A percentile compares a stretch with the other conserved stretches of the same genome.
Conservation (phyloP, 208 protist genomes). For the Vickermania ingenoplastis region DNA sequence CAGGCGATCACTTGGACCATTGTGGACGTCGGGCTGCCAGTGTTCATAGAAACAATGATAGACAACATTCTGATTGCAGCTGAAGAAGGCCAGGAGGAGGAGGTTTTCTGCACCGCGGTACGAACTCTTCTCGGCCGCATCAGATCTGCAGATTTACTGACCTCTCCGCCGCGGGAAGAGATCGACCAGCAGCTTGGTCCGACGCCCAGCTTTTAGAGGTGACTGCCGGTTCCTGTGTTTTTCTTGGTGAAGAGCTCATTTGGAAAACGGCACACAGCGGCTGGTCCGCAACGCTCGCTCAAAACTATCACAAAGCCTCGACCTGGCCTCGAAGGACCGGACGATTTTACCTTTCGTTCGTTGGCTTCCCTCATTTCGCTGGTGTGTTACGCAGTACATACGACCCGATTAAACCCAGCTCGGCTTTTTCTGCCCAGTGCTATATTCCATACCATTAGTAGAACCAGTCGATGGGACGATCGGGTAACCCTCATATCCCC, state of each 20-base stretch:
- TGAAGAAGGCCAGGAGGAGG: no score
- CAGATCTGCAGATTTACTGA: slow-evolving; percentile 4
- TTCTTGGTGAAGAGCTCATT: slow-evolving; percentile 12
- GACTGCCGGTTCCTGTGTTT: neutral
- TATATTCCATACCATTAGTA: neutral
- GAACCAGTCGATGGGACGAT: no score
- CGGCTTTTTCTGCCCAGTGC: neutral
- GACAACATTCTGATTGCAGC: no score
- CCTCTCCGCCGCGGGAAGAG: slow-evolving; percentile 1
- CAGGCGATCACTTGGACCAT: no score
- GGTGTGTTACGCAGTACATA: neutral
- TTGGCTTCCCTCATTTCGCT: no score
- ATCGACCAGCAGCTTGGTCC: neutral
- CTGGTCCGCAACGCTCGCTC: slow-evolving; percentile 6
- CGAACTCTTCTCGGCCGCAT: slow-evolving; percentile 4
- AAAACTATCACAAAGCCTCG: slow-evolving; percentile 7
- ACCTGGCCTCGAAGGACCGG: neutral
- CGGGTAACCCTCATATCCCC: no score
- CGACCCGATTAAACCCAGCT: neutral
- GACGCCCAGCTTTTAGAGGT: slow-evolving; percentile 1
- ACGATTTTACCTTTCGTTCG: no score
- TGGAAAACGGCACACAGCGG: slow-evolving; percentile 6
- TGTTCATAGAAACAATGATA: no score
- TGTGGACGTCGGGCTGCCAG: no score
- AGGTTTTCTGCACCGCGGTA: neutral